Conservation (phyloP, 306 rosid genomes). For the Rosa multiflora region DNA sequence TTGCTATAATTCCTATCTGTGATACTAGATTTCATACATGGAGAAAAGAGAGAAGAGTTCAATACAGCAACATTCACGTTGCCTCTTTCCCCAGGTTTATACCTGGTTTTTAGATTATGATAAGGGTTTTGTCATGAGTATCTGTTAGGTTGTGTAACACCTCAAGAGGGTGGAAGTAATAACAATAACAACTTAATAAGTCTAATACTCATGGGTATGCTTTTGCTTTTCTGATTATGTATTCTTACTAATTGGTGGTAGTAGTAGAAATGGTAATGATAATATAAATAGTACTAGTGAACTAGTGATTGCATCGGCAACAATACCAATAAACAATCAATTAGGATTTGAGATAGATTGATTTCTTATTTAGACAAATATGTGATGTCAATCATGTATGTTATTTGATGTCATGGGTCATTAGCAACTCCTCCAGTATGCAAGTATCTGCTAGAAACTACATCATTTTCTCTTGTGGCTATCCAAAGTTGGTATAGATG, state of each 20-base stretch:
- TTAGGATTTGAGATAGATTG: not conserved
- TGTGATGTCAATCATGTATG: not conserved
- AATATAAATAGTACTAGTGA: too few species aligned
- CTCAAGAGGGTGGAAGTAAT: too few species aligned
- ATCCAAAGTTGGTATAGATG: constrained; percentile 30
- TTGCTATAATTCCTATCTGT: not conserved
- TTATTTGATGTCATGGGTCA: not conserved
- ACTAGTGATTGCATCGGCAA: too few species aligned
- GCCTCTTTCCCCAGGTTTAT: too few species aligned
- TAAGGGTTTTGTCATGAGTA: not conserved
- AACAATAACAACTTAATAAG: too few species aligned
- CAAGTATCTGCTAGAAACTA: constrained; percentile 7
- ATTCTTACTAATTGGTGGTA: too few species aligned
- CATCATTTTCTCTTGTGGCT: constrained; percentile 15
- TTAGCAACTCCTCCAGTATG: not conserved
- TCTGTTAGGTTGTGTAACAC: not conserved
- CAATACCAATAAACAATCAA: too few species aligned
- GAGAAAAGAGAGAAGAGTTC: not conserved
- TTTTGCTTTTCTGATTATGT: too few species aligned
- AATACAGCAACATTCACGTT: not conserved
- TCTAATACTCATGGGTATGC: too few species aligned
- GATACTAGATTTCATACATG: not conserved
- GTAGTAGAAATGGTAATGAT: too few species aligned
- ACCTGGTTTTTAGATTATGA: not conserved
- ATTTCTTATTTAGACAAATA: not conserved